Percentiles rank a stretch among this genome's conserved stretches.
These are phyloP conservation scores for Candida anglica DNA, from an alignment of 805 yeast genomes.

Conservation along the genomic window DNA sequence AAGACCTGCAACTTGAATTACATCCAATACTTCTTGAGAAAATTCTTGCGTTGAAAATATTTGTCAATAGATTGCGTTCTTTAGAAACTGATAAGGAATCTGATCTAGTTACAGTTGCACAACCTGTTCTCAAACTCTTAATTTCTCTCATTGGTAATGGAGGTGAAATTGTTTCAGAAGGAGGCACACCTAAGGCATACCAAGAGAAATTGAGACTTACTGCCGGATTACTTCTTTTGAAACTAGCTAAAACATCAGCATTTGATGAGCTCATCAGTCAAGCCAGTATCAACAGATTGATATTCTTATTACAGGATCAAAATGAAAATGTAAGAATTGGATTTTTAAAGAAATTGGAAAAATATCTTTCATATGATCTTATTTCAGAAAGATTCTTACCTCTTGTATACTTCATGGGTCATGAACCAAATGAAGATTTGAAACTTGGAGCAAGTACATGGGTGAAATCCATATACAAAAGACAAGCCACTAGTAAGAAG, in stretches of 20 bases:
- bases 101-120: conserved; percentile 42
- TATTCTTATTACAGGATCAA: conserved; percentile 66
- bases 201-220: conserved; percentile 60
- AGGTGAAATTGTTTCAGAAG: conserved; percentile 64
- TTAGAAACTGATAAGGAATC: conserved; percentile 24
- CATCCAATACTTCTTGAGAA: conserved; percentile 44
- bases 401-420: conserved; percentile 67
- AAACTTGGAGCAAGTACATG: conserved; percentile 58
- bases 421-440: conserved; percentile 60
- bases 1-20: conserved; percentile 19
- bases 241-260: conserved; percentile 53
- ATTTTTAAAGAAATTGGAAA: conserved; percentile 50
- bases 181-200: conserved; percentile 48
- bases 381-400: conserved; percentile 68
- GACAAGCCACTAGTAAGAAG: conserved; percentile 28
- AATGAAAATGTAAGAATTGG: conserved; percentile 49
- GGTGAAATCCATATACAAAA: conserved; percentile 57
- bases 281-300: conserved; percentile 46
- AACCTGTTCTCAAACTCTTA: conserved; percentile 64
- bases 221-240: conserved; percentile 65
- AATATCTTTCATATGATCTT: conserved; percentile 43
- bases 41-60: conserved; percentile 47
- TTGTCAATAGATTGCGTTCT: conserved; percentile 55
- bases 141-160: conserved; percentile 65
- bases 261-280: conserved; percentile 53